Base-by-base conservation (phyloP, 1,284 basidiomycete genomes). In the Amylostereum areolatum region DNA sequence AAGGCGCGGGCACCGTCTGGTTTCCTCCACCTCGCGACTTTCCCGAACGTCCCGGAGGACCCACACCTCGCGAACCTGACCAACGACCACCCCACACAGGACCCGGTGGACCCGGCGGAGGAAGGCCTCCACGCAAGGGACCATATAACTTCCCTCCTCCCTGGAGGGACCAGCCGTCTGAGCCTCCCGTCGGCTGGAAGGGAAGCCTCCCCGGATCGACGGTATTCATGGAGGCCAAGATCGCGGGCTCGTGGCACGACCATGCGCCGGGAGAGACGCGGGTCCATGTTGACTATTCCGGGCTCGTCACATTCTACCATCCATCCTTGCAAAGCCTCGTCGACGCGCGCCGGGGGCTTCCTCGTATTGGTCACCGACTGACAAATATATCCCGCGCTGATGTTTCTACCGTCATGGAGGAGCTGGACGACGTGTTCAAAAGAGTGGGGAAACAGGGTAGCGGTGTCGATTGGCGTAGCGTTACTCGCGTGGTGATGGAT, bases 291-390 rank as follows among this genome's bases (percentile, higher is more conserved):
- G 72, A 77, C 55, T 62, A 69, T 43, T 39, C 55, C 7, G 58
- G 67, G 25, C 48, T 74, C 3, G 59, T 76, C 31, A 69, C 72
- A 1, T 72, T 76, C 54, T 77, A 75, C 52, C 72, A 78, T 52
- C 60, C 62, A 0, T 44, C 52, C 1, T 60, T 69, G 1, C 64
- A 65, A 0, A 70, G 66, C 45, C 64, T 74, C 5, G 55, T 66
- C 27, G 45, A 51, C 1, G 52, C 54, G 8, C 61, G 70, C 9
- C 40, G 50, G 2, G 59, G 60, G 2, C 54, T 62, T 32, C 57
- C 62, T 24, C 59, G 71, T 35, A 63, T 65, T 56, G 55, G 61
- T 25, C 69, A 74, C 48, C 64, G 69, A 12, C 43, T 65, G 29
- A 39, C 56, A 34, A 64, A 66, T 29, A 59, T 70, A 36, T 47